phyloP scores from a whole-genome alignment of 1,139 yeast genomes.

The Nakaseomyces nivariensis region DNA sequence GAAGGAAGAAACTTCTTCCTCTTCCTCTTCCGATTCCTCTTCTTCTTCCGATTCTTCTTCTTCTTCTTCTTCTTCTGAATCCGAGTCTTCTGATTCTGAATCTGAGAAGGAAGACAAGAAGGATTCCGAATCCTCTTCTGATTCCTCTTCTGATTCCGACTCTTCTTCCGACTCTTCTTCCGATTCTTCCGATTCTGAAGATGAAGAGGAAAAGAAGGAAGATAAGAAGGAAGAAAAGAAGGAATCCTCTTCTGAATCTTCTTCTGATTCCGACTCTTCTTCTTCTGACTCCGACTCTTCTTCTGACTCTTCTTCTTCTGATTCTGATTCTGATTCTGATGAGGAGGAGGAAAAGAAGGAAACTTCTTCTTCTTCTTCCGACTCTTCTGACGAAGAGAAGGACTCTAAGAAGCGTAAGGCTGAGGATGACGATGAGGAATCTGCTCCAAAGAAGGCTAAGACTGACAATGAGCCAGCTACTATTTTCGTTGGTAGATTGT shows the following conservation, averaged over 20 bases:
- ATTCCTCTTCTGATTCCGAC: slow-evolving; percentile 30
- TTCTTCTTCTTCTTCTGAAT: slow-evolving; percentile 7
- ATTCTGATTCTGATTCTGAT: slow-evolving; percentile 21
- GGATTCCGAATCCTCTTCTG: slow-evolving; percentile 20
- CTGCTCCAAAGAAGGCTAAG: slow-evolving; percentile 36
- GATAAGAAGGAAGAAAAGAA: neutral
- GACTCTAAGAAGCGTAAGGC: slow-evolving; percentile 33
- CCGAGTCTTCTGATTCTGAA: slow-evolving; percentile 2
- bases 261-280: slow-evolving; percentile 12
- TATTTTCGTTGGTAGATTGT: slow-evolving; percentile 89
- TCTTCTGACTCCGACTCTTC: slow-evolving; percentile 21
- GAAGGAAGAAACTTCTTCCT: slow-evolving; percentile 10
- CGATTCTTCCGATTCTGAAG: slow-evolving; percentile 19
- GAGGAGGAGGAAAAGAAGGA: slow-evolving; percentile 16
- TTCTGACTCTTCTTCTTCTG: slow-evolving; percentile 20
- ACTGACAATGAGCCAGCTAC: slow-evolving; percentile 60
- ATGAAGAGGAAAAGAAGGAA: slow-evolving; percentile 13
- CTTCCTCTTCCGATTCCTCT: slow-evolving; percentile 8
- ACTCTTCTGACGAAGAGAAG: slow-evolving; percentile 12
- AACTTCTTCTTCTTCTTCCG: slow-evolving; percentile 25
- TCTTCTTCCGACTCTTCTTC: slow-evolving; percentile 18
- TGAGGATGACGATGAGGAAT: slow-evolving; percentile 24
- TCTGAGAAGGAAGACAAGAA: slow-evolving; percentile 17
- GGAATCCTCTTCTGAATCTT: slow-evolving; percentile 12
- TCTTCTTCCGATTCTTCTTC: slow-evolving; percentile 7